Percentiles rank a stretch among this genome's conserved stretches.
Evolutionary conservation across 768 basidiomycete genomes (phyloP).

Genomic region (Termitomyces sp.): DNA sequence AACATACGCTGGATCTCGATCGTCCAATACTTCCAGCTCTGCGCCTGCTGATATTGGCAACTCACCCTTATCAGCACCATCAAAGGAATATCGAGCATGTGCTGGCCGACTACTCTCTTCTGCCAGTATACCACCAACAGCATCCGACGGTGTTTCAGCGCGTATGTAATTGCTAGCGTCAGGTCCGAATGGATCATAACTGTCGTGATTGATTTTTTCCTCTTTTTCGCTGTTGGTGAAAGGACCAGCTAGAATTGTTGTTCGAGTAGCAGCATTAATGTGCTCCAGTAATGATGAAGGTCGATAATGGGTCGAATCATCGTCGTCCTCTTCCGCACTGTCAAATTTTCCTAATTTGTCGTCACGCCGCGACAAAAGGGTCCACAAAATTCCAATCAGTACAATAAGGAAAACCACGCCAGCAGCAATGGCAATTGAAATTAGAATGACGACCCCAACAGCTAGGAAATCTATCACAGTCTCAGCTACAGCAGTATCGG

Average conservation of each 20-base stretch:
- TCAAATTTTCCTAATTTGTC: slow-evolving; percentile 66
- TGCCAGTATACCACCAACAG: slow-evolving; percentile 52
- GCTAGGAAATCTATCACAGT: slow-evolving; percentile 70
- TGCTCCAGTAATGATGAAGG: slow-evolving; percentile 87
- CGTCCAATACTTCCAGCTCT: slow-evolving; percentile 74
- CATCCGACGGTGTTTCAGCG: slow-evolving; percentile 78
- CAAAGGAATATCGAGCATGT: slow-evolving; percentile 80
- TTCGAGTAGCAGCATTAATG: slow-evolving; percentile 85
- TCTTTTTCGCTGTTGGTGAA: slow-evolving; percentile 50
- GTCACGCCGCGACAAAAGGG: slow-evolving; percentile 77
- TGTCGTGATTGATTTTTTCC: slow-evolving; percentile 31
- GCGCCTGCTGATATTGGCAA: slow-evolving; percentile 61
- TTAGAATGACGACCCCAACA: slow-evolving; percentile 89
- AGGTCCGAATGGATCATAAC: slow-evolving; percentile 58
- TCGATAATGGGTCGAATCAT: slow-evolving; percentile 70
- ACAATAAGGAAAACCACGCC: slow-evolving; percentile 88
- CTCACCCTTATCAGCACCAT: slow-evolving; percentile 75
- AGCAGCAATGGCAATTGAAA: slow-evolving; percentile 94
- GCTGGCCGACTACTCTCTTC: slow-evolving; percentile 72
- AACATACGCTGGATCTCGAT: slow-evolving; percentile 73
- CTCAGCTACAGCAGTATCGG: slow-evolving; percentile 9
- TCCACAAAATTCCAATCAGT: slow-evolving; percentile 83
- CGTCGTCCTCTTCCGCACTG: slow-evolving; percentile 61
- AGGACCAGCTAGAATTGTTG: slow-evolving; percentile 62
- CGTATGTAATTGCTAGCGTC: slow-evolving; percentile 76